Base-by-base conservation (phyloP, 2,329 filamentous ascomycete genomes). In the Arthroderma sp. region DNA sequence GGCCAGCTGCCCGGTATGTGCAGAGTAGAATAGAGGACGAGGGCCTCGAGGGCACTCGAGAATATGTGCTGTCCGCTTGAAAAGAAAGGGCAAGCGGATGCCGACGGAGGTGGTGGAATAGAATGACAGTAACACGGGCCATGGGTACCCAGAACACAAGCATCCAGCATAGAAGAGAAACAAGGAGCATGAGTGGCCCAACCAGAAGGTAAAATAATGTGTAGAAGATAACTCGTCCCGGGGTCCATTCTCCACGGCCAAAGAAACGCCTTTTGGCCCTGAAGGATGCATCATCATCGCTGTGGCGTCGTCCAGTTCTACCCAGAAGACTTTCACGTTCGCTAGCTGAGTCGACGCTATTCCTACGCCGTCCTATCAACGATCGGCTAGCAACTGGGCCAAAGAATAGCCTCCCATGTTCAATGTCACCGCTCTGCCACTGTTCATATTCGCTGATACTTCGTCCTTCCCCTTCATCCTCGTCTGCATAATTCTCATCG, bases 391-490 rank as follows among this genome's bases (percentile, higher is more conserved):
- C 67, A 29, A 67, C 78, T 3, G 91, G 91, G 0, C 91, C 93
- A 61, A 98, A 98, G 69, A 98, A 96, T 2, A 98, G 75, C 31
- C 89, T 78, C 3, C 91, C 91, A 61, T 96, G 87, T 63, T 98
- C 91, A 31, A 98, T 75, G 58, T 98, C 91, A 42, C 91, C 91
- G 59, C 80, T 95, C 67, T 98, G 91, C 91, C 91, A 98, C 65
- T 94, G 87, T 63, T 98, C 91, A 60, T 98, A 98, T 67, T 98
- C 91, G 56, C 85, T 93, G 58, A 98, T 95, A 67, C 88, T 96
- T 58, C 91, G 80, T 15, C 91, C 91, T 65, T 98, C 91, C 36
- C 89, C 88, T 57, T 91, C 80, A 57, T 98, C 91, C 66, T 98
- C 91, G 49, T 95, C 84, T 40, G 86, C 72, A 59, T 98, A 98